These are phyloP conservation scores for Suillus lakei DNA, from an alignment of 768 basidiomycete species.

Conservation along the genomic window DNA sequence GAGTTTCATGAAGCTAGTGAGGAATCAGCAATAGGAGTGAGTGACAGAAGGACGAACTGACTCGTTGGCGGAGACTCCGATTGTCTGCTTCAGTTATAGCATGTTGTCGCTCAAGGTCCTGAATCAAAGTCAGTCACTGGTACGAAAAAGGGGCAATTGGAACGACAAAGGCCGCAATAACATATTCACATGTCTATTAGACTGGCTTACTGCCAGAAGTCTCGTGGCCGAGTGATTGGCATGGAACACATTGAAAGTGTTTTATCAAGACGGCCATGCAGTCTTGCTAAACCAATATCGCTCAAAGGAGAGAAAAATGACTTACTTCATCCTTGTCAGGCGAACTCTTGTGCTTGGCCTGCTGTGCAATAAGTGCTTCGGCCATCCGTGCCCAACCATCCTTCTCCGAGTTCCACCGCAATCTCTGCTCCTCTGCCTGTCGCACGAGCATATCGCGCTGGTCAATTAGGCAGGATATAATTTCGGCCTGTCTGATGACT, in stretches of 20 bases:
- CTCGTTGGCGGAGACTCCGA: constrained; percentile 62
- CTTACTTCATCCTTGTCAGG: constrained; percentile 51
- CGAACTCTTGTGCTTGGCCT: constrained; percentile 45
- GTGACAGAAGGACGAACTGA: constrained; percentile 30
- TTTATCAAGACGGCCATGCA: not conserved
- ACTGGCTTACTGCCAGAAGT: not conserved
- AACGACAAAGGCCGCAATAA: not conserved
- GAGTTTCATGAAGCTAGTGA: constrained; percentile 60
- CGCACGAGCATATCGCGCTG: constrained; percentile 64
- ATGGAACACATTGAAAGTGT: not conserved
- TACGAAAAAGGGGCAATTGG: not conserved
- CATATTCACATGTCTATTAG: not conserved
- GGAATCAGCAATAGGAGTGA: constrained; percentile 8
- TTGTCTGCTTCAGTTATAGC: constrained; percentile 63
- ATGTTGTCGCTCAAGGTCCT: constrained; percentile 64
- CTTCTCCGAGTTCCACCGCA: constrained; percentile 64
- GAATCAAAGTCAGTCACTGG: constrained; percentile 20
- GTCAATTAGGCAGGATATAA: constrained; percentile 55
- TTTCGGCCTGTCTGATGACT: constrained; percentile 63
- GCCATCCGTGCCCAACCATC: constrained; percentile 69
- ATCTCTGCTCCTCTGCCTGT: constrained; percentile 61
- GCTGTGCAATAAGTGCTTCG: constrained; percentile 62
- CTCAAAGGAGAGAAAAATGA: constrained; percentile 9
- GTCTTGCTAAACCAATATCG: constrained; percentile 5
- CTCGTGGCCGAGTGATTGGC: too few relatives aligned